Conservation (phyloP, 129 eudicot genomes). For the Pseudognaphalium luteoalbum region DNA sequence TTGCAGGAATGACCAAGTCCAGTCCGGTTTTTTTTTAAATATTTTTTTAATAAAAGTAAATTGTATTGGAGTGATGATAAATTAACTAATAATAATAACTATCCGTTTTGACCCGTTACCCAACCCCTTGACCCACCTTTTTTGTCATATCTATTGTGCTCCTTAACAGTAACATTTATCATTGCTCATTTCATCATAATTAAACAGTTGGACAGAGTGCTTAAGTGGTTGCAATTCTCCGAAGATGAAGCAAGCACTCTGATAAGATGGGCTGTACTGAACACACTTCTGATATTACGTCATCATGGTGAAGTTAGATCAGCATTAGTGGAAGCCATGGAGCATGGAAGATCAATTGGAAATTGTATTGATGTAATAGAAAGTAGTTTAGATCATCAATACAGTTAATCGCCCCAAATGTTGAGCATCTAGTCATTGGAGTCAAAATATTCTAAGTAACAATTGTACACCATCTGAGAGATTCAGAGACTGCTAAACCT, state of each 20-base stretch:
- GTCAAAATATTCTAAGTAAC: background rate
- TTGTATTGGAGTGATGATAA: too few species aligned
- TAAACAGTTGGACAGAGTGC: constrained; percentile 55
- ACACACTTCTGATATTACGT: constrained; percentile 47
- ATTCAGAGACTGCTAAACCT: background rate
- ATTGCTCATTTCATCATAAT: background rate
- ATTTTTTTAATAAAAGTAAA: too few species aligned
- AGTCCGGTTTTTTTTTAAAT: too few species aligned
- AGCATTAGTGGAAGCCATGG: constrained; percentile 70
- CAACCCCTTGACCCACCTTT: background rate
- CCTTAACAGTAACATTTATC: too few species aligned
- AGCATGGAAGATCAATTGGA: constrained; percentile 66
- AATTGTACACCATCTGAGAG: background rate
- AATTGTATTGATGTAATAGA: constrained; percentile 68
- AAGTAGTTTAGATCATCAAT: constrained; percentile 28
- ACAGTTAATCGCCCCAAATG: constrained; percentile 4
- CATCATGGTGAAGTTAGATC: constrained; percentile 52
- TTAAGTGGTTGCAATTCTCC: constrained; percentile 48
- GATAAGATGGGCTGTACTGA: constrained; percentile 53
- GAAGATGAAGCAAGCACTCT: constrained; percentile 51
- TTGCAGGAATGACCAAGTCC: too few species aligned
- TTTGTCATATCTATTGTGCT: too few species aligned
- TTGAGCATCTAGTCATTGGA: background rate
- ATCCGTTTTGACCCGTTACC: background rate
- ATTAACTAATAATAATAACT: background rate